Base-by-base conservation (phyloP, 2,329 filamentous ascomycete species). In the Leptodontidium sp. region DNA sequence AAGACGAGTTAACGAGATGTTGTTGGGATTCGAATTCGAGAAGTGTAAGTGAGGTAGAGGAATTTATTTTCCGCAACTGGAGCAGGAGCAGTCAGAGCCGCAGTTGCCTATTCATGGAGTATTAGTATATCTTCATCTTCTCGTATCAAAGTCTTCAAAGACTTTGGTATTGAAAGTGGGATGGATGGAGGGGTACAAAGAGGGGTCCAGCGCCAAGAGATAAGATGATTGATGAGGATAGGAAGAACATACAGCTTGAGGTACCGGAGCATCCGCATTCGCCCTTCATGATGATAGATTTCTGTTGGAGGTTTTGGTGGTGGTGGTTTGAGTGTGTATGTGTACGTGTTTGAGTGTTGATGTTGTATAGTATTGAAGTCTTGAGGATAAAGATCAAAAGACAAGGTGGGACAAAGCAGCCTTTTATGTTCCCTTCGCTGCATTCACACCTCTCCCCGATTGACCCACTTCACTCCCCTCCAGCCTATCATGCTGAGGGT, bases 191-290 rank as follows among this genome's bases (percentile, higher is more conserved):
- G 64, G 59, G 67, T 64, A 47, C 43, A 67, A 49, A 5, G 65
- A 61, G 59, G 61, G 43, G 53, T 58, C 35, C 32, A 26, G 29
- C 38, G 61, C 38, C 57, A 66, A 38, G 64, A 21, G 47, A 14
- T 24, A 47, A 21, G 7, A 21, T 52, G n/a, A 17, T 32, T 52
- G n/a, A 17, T 32, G 29, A 32, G 29, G 29, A 32, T 4, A 32
- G 29, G 29, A 32, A 32, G 61, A 66, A 77, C 77, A 71, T 79
- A 79, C 78, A 80, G 75, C 73, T 75, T 55, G 77, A 77, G 72
- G 72, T 65, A 71, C 76, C 76, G 66, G 78, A 79, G 78, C 78
- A 80, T 78, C 78, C 78, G 74, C 78, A 80, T 71, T 79, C 78
- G 71, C 78, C 78, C 78, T 79, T 79, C 78, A 80, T 80, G 65